Evolutionary conservation across 176 grass and related monocot species (phyloP).

Genomic region (Musa troglodytarum): DNA sequence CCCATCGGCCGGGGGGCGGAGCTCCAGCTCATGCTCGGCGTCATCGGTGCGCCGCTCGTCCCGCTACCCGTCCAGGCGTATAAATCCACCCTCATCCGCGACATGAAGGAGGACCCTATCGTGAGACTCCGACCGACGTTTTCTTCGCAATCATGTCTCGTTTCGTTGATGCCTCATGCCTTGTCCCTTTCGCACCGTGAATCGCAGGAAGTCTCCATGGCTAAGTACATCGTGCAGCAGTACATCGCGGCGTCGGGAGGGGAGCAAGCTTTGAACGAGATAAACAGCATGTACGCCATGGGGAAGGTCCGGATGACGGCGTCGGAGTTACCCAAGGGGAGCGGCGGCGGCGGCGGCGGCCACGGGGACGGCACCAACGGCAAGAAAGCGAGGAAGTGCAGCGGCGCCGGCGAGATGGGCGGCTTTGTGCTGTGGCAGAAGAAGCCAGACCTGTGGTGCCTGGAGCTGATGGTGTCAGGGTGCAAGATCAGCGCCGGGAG

Average conservation of each 20-base stretch:
- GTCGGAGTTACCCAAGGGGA: slow-evolving; percentile 56
- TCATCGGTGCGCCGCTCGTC: slow-evolving; percentile 93
- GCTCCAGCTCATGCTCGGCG: slow-evolving; percentile 97
- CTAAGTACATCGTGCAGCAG: slow-evolving; percentile 97
- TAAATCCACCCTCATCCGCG: slow-evolving; percentile 54
- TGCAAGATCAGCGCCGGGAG: slow-evolving; percentile 99
- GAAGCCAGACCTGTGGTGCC: slow-evolving; percentile 90
- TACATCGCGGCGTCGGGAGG: slow-evolving; percentile 95
- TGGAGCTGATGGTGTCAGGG: slow-evolving; percentile 93
- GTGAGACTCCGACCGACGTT: slow-evolving; percentile 14
- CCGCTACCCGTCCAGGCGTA: slow-evolving; percentile 67
- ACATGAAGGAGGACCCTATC: slow-evolving; percentile 70
- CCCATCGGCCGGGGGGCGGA: slow-evolving; percentile 57
- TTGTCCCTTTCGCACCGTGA: not conserved
- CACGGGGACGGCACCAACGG: not conserved
- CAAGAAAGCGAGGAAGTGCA: slow-evolving; percentile 31
- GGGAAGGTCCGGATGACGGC: slow-evolving; percentile 82
- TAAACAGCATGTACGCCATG: slow-evolving; percentile 94
- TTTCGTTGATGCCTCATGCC: not conserved
- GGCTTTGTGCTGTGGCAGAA: slow-evolving; percentile 99
- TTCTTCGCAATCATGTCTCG: not conserved
- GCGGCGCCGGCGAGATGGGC: slow-evolving; percentile 56
- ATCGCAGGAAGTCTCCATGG: slow-evolving; percentile 69
- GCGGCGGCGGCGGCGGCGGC: slow-evolving; percentile 17
- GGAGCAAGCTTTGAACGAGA: slow-evolving; percentile 66